A percentile compares a stretch with the other conserved stretches of the same genome.
phyloP scores from a whole-genome alignment of 352 stramenopile genomes.

The Globisporangium takayamanum region DNA sequence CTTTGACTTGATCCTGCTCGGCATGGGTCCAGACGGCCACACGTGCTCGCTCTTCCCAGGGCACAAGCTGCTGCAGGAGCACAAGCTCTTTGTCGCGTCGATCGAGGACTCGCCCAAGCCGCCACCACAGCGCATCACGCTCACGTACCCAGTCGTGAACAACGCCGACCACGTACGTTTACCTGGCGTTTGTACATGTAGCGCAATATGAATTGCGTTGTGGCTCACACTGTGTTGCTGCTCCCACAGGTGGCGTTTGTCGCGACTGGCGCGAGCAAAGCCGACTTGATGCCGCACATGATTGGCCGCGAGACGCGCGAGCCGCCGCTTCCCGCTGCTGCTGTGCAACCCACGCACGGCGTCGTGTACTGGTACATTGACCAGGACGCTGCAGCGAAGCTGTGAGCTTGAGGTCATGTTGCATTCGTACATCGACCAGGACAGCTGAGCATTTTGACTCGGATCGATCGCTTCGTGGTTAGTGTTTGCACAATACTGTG shows the following conservation, averaged over 20 bases:
- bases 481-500: neutral
- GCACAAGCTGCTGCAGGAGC: constrained; percentile 90
- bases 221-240: neutral
- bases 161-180: constrained; percentile 68
- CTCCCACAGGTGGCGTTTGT: constrained; percentile 83
- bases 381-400: constrained; percentile 56
- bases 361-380: constrained; percentile 86
- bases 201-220: neutral
- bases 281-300: constrained; percentile 82
- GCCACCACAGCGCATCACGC: constrained; percentile 93
- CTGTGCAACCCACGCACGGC: constrained; percentile 62
- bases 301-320: constrained; percentile 53
- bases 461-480: too few relatives aligned
- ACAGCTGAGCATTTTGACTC: too few relatives aligned
- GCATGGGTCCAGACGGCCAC: constrained; percentile 97
- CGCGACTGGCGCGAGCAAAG: constrained; percentile 85
- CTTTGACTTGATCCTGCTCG: constrained; percentile 95
- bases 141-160: constrained; percentile 96
- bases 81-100: constrained; percentile 80
- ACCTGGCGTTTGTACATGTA: neutral
- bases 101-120: constrained; percentile 98
- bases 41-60: constrained; percentile 97
- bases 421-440: too few relatives aligned
- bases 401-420: constrained; percentile 16
- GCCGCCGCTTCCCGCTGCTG: constrained; percentile 60